Base-by-base conservation (phyloP, 2,329 filamentous ascomycete genomes). In the Camillea tinctor region DNA sequence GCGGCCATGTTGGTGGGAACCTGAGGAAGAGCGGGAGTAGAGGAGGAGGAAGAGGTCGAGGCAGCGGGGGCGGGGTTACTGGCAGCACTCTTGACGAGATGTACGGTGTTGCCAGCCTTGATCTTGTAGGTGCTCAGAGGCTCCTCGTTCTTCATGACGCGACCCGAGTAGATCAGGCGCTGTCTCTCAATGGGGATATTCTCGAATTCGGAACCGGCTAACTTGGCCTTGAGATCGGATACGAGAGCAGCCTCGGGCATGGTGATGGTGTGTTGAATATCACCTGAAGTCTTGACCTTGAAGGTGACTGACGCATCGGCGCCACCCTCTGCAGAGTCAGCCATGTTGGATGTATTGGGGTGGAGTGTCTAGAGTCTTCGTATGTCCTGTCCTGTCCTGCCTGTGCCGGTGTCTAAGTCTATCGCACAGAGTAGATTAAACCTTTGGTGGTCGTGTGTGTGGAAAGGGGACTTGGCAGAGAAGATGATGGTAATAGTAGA, bases 281-380 rank as follows among this genome's bases (percentile, higher is more conserved):
- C 93, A 69, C 88, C 90, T n/a, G 92, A 93, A n/a, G 92, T 91
- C 82, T 98, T 99, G 78, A 99, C 89, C 80, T 93, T 95, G 86
- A 99, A 98, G 75, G 91, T 96, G 79, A 99, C 80, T 71, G 93
- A 88, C 71, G 88, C 80, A 72, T 93, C 91, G 70, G 86, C 83
- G 71, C 80, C 74, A 67, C 81, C 75, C 62, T 84, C 82, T 68
- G 80, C 75, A 72, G 84, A 85, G 75, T 91, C 89, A 73, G 89
- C 84, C 88, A 91, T 91, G 67, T 63, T 70, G 72, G 64, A 36
- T 55, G 30, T 24, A 19, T 13, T 9, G 36, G 23, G 22, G 21
- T 8, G 11, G 20, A 19, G 19, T 36, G 13, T 30, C 22, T 30
- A 30, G 24, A 15, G 26, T 11, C 26, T 30, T 30, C 2, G 6